Evolutionary conservation across 192 early-diverging fungal species (phyloP), one percentile per base, ranked within the genome.

Genomic region (Podila clonocystis): DNA sequence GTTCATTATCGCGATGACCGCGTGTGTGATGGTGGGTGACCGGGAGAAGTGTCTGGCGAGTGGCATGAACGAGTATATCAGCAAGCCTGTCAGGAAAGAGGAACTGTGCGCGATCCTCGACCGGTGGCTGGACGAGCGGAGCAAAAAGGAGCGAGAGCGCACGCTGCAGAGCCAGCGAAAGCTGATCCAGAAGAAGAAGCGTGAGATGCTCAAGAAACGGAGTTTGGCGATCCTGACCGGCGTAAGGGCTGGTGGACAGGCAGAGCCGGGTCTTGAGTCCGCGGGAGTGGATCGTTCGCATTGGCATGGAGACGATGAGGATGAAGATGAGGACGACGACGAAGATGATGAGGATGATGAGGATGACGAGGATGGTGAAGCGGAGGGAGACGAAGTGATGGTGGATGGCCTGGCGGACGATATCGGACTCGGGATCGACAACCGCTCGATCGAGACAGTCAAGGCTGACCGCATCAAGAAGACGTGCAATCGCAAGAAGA

Each of bases 1-100:
- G 5, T 84, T 79, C 50, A 75, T 72, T 36, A 64, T 73, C 13
- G 67, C 68, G 8, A 79, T 78, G 65, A 80, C 77, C n/a, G 83
- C 83, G 6, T 80, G 77, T 68, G 83, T 79, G 29, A 75, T 84
- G 77, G 73, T 72, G 8, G 69, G 73, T 2, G 83, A 84, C 38
- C 63, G 83, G 0, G 72, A 80, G 52, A 73, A 72, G 29, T 84
- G 83, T 67, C 67, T 84, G 9, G 83, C 63, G 50, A 84, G 69
- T 13, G 86, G 86, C 2, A 87, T 87, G 86, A 87, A 87, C 67
- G 84, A 77, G 7, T 87, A 84, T 63, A 80, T 87, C 0, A 82
- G 83, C 57, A 87, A 87, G 33, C 86, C 86, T 4, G 74, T 84
- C 13, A 70, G 77, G 52, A 87, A 87, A 63, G 84, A 87, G 64